Evolutionary conservation across 805 yeast species (phyloP), one percentile per base, ranked within the genome.

Genomic region (Saccharomycopsis babjevae): DNA sequence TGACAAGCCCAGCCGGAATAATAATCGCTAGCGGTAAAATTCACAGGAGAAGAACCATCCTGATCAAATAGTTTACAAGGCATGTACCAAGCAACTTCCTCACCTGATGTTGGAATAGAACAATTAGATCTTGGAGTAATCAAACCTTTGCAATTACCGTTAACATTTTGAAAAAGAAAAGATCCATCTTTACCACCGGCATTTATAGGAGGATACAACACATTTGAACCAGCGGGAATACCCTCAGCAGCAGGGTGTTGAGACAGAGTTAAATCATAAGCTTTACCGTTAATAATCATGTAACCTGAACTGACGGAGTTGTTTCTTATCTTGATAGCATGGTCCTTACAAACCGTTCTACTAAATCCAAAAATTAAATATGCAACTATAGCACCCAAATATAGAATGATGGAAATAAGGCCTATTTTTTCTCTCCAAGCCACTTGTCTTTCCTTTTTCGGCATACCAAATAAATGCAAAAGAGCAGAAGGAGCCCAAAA

Each of bases 351-450:
- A 16, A 91, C 96, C 0, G 96, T 81, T 67, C 80, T 81, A 10
- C 97, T 88, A 74, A 93, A 80, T 1, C 98, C 98, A 74, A 93
- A 93, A 1, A 97, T 90, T 66, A 93, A 76, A 70, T 79, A 94
- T 1, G 96, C 97, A 46, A 91, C 87, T 58, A 87, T 71, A 0
- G 89, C 83, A 60, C 94, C 97, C 55, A 88, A 74, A 66, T 80
- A 79, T 20, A 86, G 65, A 67, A 93, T 91, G 59, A 91, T 78
- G 0, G 94, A 79, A 54, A 93, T 77, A 54, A 94, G 77, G 1
- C 90, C 98, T 59, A 92, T 87, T 70, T 93, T 93, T 69, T 94
- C 99, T 69, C 99, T 81, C 99, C 99, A 94, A 0, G 98, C 98
- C 77, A 84, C 83, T 70, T 92, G 97, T 62, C 96, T 83, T 54